Percentiles rank a stretch among this genome's conserved stretches.
These are phyloP conservation scores for Saksenaea oblongispora DNA, from an alignment of 371 early-diverging fungal species.

Conservation along the genomic window DNA sequence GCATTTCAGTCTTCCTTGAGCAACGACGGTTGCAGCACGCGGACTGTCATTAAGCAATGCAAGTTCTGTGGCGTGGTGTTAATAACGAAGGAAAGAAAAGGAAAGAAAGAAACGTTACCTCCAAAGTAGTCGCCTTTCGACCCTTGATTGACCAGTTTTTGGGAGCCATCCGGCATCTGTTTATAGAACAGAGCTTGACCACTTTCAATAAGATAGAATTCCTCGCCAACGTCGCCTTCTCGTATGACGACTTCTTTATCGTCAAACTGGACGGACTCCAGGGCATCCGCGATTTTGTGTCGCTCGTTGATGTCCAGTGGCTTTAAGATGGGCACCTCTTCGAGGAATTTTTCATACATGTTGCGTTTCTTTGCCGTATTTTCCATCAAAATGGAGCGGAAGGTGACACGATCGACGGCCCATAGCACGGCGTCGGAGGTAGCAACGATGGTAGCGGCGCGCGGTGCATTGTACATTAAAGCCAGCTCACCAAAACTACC, in stretches of 20 bases:
- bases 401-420: slow-evolving; percentile 85
- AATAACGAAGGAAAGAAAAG: no score
- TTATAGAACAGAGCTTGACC: slow-evolving; percentile 74
- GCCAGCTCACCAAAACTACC: slow-evolving; percentile 91
- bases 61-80: no score
- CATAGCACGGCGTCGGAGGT: slow-evolving; percentile 72
- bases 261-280: slow-evolving; percentile 70
- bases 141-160: slow-evolving; percentile 73
- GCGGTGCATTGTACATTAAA: slow-evolving; percentile 88
- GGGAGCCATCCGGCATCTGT: slow-evolving; percentile 58
- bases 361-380: slow-evolving; percentile 70
- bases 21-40: slow-evolving; percentile 88
- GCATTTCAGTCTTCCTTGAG: slow-evolving; percentile 89
- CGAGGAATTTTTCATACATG: slow-evolving; percentile 80
- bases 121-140: slow-evolving; percentile 95
- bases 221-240: slow-evolving; percentile 71
- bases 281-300: slow-evolving; percentile 81
- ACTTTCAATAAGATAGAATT: slow-evolving; percentile 80
- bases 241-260: slow-evolving; percentile 69
- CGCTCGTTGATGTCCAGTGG: slow-evolving; percentile 71
- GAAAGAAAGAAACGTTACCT: no score
- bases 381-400: slow-evolving; percentile 77
- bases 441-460: slow-evolving; percentile 84
- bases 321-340: slow-evolving; percentile 68
- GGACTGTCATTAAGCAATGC: slow-evolving; percentile 91